Evolutionary conservation across 768 basidiomycete species (phyloP), one percentile per base, ranked within the genome.

Genomic region (Lactarius hengduanensis): DNA sequence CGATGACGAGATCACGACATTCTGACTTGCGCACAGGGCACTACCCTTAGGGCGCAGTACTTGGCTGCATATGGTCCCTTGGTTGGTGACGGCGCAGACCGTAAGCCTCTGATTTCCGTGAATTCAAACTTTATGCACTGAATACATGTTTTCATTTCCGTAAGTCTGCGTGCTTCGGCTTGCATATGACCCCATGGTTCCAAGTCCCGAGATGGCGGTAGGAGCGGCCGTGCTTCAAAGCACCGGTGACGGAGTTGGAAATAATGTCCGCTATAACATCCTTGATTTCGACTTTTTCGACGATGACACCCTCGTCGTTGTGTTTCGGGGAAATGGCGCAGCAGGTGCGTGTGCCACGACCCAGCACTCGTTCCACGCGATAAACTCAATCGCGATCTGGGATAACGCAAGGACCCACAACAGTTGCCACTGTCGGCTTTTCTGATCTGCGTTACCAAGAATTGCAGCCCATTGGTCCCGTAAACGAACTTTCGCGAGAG

Each of bases 251-350:
- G 75, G 73, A 70, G 74, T 79, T 74, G 79, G 76, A 67, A 77
- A 69, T 55, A 70, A 71, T 69, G 72, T 65, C 62, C 78, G 80
- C 70, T 74, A 86, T 72, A 81, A 86, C 66, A 71, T 91, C 55
- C 74, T 91, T 73, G 87, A 88, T 71, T 82, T 79, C 53, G 88
- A 91, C 63, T 92, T 92, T 77, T 91, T 94, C 75, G 91, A 93
- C 78, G 87, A 91, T 71, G 83, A 86, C 74, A 79, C 75, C 72
- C 74, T 91, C 66, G 81, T 91, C 70, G 78, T 91, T 68, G 82
- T 90, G 66, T 88, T 84, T 77, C 84, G 82, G 75, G 75, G 76
- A 73, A 78, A 78, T 64, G 77, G 76, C 65, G 75, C 73, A 63
- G 73, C 80, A 73, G 82, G 88, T 88, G 74, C 78, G 85, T 77